Conservation (phyloP, 106 monocot genomes). For the Ottelia alismoides region DNA sequence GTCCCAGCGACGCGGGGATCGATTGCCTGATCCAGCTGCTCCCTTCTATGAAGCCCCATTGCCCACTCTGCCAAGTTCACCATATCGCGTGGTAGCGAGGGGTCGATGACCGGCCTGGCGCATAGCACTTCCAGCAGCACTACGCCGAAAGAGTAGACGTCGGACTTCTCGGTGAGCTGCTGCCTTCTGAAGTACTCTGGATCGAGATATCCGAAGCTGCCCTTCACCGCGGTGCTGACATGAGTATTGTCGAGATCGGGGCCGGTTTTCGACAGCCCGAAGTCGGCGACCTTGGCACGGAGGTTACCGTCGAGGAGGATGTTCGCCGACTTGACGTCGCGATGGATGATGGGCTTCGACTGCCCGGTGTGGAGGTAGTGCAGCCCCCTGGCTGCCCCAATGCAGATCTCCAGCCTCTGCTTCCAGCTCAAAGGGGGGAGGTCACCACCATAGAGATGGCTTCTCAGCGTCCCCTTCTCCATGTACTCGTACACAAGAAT, state of each 20-base stretch:
- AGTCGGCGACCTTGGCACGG: slow-evolving; percentile 44
- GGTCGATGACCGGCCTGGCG: slow-evolving; percentile 43
- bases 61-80: slow-evolving; percentile 50
- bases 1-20: slow-evolving; percentile 20
- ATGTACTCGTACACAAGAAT: slow-evolving; percentile 66
- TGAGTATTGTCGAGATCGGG: slow-evolving; percentile 40
- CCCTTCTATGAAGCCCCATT: slow-evolving; percentile 24
- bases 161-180: slow-evolving; percentile 35
- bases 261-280: slow-evolving; percentile 42
- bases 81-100: slow-evolving; percentile 27
- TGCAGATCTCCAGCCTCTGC: slow-evolving; percentile 39
- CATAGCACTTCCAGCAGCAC: slow-evolving; percentile 37
- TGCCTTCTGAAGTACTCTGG: slow-evolving; percentile 39
- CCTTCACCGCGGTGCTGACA: slow-evolving; percentile 42
- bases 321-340: slow-evolving; percentile 51
- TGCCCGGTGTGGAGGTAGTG: slow-evolving; percentile 48
- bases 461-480: slow-evolving; percentile 53
- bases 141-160: slow-evolving; percentile 51
- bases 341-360: slow-evolving; percentile 40
- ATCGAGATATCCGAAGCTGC: slow-evolving; percentile 50
- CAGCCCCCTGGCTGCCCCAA: slow-evolving; percentile 35
- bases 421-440: slow-evolving; percentile 26
- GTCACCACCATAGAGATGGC: slow-evolving; percentile 37
- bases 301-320: slow-evolving; percentile 37
- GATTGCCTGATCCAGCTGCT: slow-evolving; percentile 25